phyloP scores from a whole-genome alignment of 1,139 yeast genomes.

The Hansenula lynferdii region DNA sequence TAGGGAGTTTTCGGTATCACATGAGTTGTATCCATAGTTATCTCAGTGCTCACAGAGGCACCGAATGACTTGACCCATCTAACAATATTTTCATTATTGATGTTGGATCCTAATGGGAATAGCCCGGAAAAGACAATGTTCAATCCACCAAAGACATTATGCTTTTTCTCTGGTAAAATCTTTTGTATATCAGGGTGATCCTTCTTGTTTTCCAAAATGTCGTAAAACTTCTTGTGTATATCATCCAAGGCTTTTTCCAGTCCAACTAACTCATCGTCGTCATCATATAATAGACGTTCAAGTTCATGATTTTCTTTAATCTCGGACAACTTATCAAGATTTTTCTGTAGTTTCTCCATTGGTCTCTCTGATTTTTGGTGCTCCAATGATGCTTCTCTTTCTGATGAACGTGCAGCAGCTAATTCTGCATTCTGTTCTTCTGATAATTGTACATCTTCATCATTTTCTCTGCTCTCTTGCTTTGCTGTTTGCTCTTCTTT shows the following conservation, averaged over 20 bases:
- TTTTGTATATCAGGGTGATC: constrained; percentile 52
- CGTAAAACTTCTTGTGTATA: constrained; percentile 67
- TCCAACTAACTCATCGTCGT: constrained; percentile 68
- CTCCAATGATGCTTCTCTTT: constrained; percentile 32
- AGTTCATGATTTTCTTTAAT: constrained; percentile 17
- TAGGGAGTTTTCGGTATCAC: constrained; percentile 76
- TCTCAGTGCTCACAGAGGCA: constrained; percentile 74
- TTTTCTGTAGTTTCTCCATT: constrained; percentile 75
- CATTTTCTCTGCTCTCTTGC: constrained; percentile 21
- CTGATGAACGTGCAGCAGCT: constrained; percentile 26
- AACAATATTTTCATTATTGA: constrained; percentile 77
- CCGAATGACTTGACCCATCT: constrained; percentile 94
- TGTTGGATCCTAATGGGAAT: constrained; percentile 69
- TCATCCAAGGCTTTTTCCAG: constrained; percentile 58
- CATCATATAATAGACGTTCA: constrained; percentile 61
- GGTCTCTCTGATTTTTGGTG: constrained; percentile 58
- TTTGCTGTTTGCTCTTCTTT: constrained; percentile 7
- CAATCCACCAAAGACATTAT: constrained; percentile 59
- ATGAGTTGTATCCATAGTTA: constrained; percentile 76
- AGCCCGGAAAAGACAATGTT: constrained; percentile 82
- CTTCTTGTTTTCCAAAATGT: constrained; percentile 27
- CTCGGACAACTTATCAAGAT: constrained; percentile 63
- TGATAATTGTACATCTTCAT: constrained; percentile 24
- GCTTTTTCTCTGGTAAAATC: constrained; percentile 72
- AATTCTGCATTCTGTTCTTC: constrained; percentile 27